Evolutionary conservation across 2,329 filamentous ascomycete species (phyloP).

Genomic region (Xylaria sp.): DNA sequence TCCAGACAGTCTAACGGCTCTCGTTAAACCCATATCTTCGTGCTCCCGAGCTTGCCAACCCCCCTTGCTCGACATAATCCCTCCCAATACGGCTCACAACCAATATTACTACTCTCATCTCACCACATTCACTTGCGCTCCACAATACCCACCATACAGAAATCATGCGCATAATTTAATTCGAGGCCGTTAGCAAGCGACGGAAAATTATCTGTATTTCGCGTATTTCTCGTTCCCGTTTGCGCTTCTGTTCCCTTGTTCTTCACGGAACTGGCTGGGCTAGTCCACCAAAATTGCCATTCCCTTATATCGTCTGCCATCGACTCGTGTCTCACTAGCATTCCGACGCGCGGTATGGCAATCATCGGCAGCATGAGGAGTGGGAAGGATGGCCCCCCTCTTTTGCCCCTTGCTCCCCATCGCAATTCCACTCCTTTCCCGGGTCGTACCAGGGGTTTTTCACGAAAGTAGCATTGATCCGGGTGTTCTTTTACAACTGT

Average conservation of each 20-base stretch:
- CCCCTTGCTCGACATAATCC: not conserved
- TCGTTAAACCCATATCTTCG: slow-evolving; percentile 10
- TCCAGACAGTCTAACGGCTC: slow-evolving; percentile 27
- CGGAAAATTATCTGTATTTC: not conserved
- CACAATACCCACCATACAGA: slow-evolving; percentile 12
- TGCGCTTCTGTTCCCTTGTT: not conserved
- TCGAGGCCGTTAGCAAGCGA: not conserved
- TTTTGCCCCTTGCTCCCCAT: not conserved
- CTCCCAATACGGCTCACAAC: not conserved
- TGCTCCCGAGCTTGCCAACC: not conserved
- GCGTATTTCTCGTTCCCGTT: not conserved
- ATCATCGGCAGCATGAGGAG: not conserved
- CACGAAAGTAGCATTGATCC: slow-evolving; percentile 10
- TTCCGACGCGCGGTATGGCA: not conserved
- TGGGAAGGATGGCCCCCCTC: not conserved
- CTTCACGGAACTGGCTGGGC: not conserved
- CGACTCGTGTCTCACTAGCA: slow-evolving; percentile 1
- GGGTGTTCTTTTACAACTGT: slow-evolving; percentile 4
- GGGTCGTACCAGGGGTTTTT: not conserved
- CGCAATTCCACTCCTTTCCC: not conserved
- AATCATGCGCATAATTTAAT: slow-evolving; percentile 13
- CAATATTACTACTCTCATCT: not conserved
- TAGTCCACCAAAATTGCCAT: not conserved
- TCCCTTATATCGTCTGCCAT: not conserved
- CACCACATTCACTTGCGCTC: slow-evolving; percentile 1